These are phyloP conservation scores for Hapsidospora chrysogenum DNA, from an alignment of 495 filamentous ascomycete genomes.

Conservation along the genomic window DNA sequence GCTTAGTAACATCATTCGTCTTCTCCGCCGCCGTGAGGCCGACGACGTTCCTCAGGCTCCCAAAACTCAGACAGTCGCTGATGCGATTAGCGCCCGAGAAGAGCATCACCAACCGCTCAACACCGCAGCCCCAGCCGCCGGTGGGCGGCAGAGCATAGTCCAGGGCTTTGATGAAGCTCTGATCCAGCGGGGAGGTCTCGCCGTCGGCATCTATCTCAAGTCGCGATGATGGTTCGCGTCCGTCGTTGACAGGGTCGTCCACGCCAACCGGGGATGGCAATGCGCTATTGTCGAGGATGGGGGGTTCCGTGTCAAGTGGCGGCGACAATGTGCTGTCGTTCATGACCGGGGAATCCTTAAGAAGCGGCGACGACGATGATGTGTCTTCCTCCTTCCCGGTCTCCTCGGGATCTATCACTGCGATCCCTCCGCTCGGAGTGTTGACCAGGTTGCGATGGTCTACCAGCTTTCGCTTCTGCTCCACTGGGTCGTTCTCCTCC, in stretches of 20 bases:
- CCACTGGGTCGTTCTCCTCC: constrained; percentile 87
- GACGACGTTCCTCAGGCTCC: constrained; percentile 57
- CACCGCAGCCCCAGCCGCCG: constrained; percentile 87
- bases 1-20: background rate
- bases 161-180: constrained; percentile 66
- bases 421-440: constrained; percentile 12
- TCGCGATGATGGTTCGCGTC: background rate
- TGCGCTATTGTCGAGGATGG: background rate
- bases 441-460: constrained; percentile 20
- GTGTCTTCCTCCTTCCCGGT: too few relatives aligned
- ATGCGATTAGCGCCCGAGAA: constrained; percentile 64
- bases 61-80: constrained; percentile 71
- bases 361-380: too few relatives aligned
- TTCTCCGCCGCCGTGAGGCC: constrained; percentile 9
- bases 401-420: background rate
- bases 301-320: constrained; percentile 7
- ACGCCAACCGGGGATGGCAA: background rate
- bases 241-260: constrained; percentile 2
- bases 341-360: too few relatives aligned
- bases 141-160: constrained; percentile 85
- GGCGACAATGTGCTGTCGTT: too few relatives aligned
- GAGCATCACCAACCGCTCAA: constrained; percentile 82
- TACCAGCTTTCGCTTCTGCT: constrained; percentile 69
- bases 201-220: constrained; percentile 5
- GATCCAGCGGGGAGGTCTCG: constrained; percentile 42